Percentiles rank a stretch among this genome's conserved stretches.
Conservation (phyloP, 2,329 filamentous ascomycete species). For the Penicillium sp. region DNA sequence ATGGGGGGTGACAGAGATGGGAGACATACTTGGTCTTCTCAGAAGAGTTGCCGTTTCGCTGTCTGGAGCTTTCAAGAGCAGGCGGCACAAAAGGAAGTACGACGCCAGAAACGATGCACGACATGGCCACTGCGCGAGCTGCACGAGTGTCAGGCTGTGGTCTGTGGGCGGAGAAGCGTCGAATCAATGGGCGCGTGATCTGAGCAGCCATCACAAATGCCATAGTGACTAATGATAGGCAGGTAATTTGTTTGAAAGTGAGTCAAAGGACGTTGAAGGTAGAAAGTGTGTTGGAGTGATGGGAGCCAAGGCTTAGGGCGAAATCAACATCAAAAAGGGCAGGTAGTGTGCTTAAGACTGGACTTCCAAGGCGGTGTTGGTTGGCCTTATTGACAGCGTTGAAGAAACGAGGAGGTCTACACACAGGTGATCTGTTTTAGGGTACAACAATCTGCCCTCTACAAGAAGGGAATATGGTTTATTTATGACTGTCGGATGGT, state of each 20-base stretch:
- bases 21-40: slow-evolving; percentile 34
- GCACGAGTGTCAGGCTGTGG: slow-evolving; percentile 35
- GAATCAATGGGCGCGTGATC: slow-evolving; percentile 33
- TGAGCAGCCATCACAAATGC: slow-evolving; percentile 16
- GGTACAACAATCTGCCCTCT: too few species aligned
- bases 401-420: neutral
- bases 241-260: neutral
- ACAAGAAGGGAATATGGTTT: neutral
- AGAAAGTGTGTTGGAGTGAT: neutral
- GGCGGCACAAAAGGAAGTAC: slow-evolving; percentile 44
- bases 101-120: slow-evolving; percentile 39
- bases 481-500: slow-evolving; percentile 8
- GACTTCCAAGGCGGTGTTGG: too few species aligned
- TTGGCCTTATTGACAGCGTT: neutral
- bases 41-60: slow-evolving; percentile 34
- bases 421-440: too few species aligned
- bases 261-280: too few species aligned
- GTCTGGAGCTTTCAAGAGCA: slow-evolving; percentile 41
- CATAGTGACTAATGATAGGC: slow-evolving; percentile 10
- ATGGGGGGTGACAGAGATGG: too few species aligned
- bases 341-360: too few species aligned
- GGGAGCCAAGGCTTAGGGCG: neutral
- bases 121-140: slow-evolving; percentile 37
- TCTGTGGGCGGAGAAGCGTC: slow-evolving; percentile 41
- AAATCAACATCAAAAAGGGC: too few species aligned